Percentiles rank a stretch among this genome's conserved stretches.
Evolutionary conservation across 2,329 filamentous ascomycete genomes (phyloP).

Genomic region (Lithohypha guttulata): DNA sequence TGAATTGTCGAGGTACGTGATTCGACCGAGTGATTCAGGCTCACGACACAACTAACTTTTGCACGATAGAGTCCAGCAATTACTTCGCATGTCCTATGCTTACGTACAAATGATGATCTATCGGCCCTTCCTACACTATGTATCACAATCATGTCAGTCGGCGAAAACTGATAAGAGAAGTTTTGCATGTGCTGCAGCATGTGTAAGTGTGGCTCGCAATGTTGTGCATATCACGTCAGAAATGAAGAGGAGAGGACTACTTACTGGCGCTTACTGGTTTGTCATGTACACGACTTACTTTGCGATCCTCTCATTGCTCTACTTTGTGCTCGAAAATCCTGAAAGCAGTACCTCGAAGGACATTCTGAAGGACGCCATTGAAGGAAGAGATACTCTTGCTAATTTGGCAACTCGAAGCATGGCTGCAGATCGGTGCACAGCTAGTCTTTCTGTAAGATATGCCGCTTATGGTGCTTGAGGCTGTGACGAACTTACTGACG

Average conservation of each 20-base stretch:
- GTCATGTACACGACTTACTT: constrained; percentile 61
- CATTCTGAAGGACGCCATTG: constrained; percentile 72
- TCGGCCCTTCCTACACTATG: constrained; percentile 55
- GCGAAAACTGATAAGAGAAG: constrained; percentile 49
- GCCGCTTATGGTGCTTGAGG: constrained; percentile 8
- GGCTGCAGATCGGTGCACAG: constrained; percentile 77
- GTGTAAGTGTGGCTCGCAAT: constrained; percentile 55
- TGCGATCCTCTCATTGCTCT: constrained; percentile 52
- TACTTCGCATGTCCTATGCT: constrained; percentile 53
- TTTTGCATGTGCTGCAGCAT: constrained; percentile 55
- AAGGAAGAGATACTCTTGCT: constrained; percentile 72
- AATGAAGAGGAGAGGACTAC: constrained; percentile 51
- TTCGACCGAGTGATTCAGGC: neutral
- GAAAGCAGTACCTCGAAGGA: constrained; percentile 55
- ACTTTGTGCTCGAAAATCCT: constrained; percentile 55
- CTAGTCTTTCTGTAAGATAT: constrained; percentile 58
- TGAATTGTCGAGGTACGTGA: constrained; percentile 61
- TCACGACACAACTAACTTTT: constrained; percentile 1
- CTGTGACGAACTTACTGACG: constrained; percentile 10
- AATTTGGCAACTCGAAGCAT: constrained; percentile 72
- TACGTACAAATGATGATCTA: constrained; percentile 56
- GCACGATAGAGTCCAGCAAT: constrained; percentile 42
- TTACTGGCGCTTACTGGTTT: constrained; percentile 57
- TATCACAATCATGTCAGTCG: constrained; percentile 40
- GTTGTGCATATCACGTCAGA: constrained; percentile 55